Percentiles rank a stretch among this genome's conserved stretches.
Conservation (phyloP, 169 alveolate genomes). For the Cryptosporidium viatorum region DNA sequence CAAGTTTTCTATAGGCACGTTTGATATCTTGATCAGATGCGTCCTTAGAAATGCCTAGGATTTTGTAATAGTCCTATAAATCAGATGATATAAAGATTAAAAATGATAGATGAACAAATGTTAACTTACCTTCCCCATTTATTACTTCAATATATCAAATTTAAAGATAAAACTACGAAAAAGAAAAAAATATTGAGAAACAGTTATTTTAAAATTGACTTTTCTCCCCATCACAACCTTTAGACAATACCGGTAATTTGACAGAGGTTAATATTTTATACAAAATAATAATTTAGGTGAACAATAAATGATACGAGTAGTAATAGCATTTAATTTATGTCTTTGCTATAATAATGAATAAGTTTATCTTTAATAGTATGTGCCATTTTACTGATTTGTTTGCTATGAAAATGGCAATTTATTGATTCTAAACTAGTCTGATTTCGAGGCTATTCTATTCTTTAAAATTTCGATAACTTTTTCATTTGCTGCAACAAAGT, state of each 20-base stretch:
- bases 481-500: conserved; percentile 62
- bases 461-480: neutral
- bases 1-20: conserved; percentile 90
- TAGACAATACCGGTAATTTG: conserved; percentile 67
- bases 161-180: neutral
- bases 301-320: conserved; percentile 1
- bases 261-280: neutral
- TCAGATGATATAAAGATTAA: neutral
- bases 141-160: conserved; percentile 17
- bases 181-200: neutral
- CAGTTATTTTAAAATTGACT: neutral
- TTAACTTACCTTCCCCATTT: conserved; percentile 50
- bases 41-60: conserved; percentile 82
- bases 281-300: conserved; percentile 59
- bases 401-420: neutral
- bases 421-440: neutral
- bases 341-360: neutral
- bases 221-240: conserved; percentile 12
- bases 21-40: conserved; percentile 90
- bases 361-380: neutral
- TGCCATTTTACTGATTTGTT: neutral
- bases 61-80: conserved; percentile 77
- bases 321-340: neutral
- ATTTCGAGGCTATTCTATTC: neutral
- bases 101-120: neutral